phyloP scores from a whole-genome alignment of 768 basidiomycete genomes.

The Suillus americanus region DNA sequence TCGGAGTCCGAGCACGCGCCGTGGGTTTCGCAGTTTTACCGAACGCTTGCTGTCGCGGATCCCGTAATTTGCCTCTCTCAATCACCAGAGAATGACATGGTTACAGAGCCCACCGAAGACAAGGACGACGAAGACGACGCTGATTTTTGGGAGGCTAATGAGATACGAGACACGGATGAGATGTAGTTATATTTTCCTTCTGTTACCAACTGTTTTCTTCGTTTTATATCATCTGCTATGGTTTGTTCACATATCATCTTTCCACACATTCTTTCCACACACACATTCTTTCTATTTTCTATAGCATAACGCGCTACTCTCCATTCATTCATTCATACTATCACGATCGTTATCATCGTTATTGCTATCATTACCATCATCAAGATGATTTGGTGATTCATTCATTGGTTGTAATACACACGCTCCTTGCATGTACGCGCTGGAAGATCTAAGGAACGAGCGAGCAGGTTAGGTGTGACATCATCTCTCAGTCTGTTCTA shows the following conservation, averaged over 20 bases:
- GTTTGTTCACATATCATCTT: too few relatives aligned
- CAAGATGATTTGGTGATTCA: neutral
- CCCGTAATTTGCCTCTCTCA: too few relatives aligned
- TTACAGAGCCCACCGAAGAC: neutral
- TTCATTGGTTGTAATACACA: neutral
- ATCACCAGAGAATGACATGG: too few relatives aligned
- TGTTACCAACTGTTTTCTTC: neutral
- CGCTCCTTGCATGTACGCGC: neutral
- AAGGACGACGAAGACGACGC: neutral
- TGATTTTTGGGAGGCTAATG: neutral
- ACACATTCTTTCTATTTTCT: neutral
- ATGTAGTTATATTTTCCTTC: neutral
- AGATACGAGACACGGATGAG: neutral
- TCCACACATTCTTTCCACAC: neutral
- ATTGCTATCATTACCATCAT: neutral
- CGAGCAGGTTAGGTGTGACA: neutral
- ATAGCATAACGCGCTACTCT: neutral
- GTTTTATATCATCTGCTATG: neutral
- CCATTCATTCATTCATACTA: neutral
- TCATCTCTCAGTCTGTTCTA: neutral
- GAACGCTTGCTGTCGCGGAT: neutral
- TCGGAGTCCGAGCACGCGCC: neutral
- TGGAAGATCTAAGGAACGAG: neutral
- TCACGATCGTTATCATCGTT: neutral
- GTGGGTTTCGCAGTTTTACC: neutral